These are phyloP conservation scores for Kewa caespitosa DNA, from an alignment of 179 eudicot species.

Conservation along the genomic window DNA sequence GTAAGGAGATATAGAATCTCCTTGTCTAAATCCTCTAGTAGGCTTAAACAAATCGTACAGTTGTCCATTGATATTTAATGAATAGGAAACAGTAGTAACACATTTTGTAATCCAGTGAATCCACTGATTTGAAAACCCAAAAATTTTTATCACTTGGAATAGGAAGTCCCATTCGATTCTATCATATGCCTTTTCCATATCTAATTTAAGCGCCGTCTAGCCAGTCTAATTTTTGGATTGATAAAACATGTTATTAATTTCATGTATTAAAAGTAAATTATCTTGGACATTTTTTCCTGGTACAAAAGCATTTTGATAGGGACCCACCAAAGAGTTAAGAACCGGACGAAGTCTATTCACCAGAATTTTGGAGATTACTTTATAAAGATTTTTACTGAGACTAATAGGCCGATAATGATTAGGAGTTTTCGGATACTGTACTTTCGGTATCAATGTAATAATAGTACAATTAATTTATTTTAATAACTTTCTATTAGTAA, in stretches of 20 bases:
- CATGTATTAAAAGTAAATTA: not conserved
- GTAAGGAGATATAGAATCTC: not conserved
- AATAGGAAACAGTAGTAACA: not conserved
- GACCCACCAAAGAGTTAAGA: not conserved
- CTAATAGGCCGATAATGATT: not conserved
- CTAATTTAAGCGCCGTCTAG: not conserved
- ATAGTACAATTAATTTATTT: not conserved
- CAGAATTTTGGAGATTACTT: not conserved
- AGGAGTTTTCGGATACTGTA: not conserved
- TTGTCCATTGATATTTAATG: not conserved
- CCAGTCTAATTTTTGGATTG: not conserved
- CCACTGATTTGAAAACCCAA: not conserved
- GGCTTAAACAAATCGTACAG: not conserved
- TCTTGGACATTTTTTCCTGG: not conserved
- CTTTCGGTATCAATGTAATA: not conserved
- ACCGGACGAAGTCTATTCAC: not conserved
- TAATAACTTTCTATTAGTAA: not conserved
- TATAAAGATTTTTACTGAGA: not conserved
- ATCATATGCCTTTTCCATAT: not conserved
- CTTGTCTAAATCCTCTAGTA: not conserved
- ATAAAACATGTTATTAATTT: not conserved
- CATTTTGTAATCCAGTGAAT: not conserved
- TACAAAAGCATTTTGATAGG: not conserved
- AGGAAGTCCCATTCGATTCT: not conserved
- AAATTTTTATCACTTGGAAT: not conserved